A percentile compares a stretch with the other conserved stretches of the same genome.
Conservation (phyloP, 2,329 filamentous ascomycete genomes). For the Cladorrhinum sp. region DNA sequence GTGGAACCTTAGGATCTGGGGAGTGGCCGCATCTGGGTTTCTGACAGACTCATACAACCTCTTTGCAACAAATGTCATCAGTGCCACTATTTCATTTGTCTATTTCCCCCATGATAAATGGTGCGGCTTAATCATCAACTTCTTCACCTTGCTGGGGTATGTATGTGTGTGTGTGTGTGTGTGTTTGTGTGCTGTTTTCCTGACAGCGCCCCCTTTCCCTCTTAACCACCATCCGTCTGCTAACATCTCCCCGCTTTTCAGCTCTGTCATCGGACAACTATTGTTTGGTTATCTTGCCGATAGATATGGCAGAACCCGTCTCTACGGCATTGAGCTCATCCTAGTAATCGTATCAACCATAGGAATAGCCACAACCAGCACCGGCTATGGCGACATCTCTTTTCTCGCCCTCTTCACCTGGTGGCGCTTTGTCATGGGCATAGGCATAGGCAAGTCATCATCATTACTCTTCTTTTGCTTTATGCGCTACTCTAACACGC, state of each 20-base stretch:
- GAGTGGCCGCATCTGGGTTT: conserved; percentile 53
- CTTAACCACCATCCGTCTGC: not conserved
- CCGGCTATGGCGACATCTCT: conserved; percentile 47
- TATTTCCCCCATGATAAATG: conserved; percentile 48
- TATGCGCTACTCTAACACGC: too few species aligned
- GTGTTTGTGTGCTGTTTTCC: too few species aligned
- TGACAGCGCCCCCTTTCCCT: not conserved
- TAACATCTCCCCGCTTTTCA: not conserved
- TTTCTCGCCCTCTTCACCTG: conserved; percentile 49
- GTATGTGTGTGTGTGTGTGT: too few species aligned
- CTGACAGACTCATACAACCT: conserved; percentile 55
- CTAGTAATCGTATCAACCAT: conserved; percentile 57
- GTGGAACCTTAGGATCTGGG: conserved; percentile 54
- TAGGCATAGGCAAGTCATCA: too few species aligned
- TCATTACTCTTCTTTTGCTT: too few species aligned
- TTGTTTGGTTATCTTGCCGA: conserved; percentile 54
- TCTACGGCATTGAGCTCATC: conserved; percentile 55
- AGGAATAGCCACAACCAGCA: conserved; percentile 51
- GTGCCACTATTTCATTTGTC: conserved; percentile 51
- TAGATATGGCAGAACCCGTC: conserved; percentile 51
- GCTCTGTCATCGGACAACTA: conserved; percentile 50
- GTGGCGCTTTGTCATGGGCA: conserved; percentile 47
- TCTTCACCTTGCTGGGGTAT: conserved; percentile 49
- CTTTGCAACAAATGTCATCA: conserved; percentile 53
- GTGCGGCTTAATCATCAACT: conserved; percentile 48